Base-by-base conservation (phyloP, 2,329 filamentous ascomycete species). In the Aplosporella prunicola region DNA sequence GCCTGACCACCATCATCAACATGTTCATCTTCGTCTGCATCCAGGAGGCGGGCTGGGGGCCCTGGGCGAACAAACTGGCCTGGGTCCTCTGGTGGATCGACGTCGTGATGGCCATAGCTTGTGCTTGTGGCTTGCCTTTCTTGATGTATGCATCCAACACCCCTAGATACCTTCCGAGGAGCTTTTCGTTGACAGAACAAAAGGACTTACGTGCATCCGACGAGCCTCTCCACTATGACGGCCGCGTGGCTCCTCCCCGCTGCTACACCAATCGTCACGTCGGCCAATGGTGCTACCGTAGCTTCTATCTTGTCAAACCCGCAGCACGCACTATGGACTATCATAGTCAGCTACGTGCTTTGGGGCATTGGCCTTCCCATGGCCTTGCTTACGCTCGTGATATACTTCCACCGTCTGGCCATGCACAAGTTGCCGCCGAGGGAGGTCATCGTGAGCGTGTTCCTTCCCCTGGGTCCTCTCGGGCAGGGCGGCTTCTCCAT, bases 371-470 rank as follows among this genome's bases (percentile, higher is more conserved):
- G 77, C 4, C 67, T 68, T 2, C 72, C 71, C 0, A 57, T 84
- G 34, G 72, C 78, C 2, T 69, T 78, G 55, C 67, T 70, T 27
- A 69, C 82, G 14, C 60, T 83, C 17, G 74, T 74, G 9, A 69
- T 84, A 24, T 85, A 84, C 56, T 82, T 81, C 50, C 74, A 80
- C 42, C 75, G 80, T 9, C 64, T 85, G 8, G 76, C 74, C 4
- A 55, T 83, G 3, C 72, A 83, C 56, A 75, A 76, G 25, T 65
- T 83, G 10, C 79, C 79, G 0, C 71, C 77, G 1, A 67, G 72
- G 32, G 80, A 82, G 50, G 72, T 77, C 39, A 77, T 83, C 28
- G 77, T 82, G 8, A 79, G 73, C 2, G 72, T 76, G 5, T 80
- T 83, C 46, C 59, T 84, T 0, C 79, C 80, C 1, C 63, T 83